These are phyloP conservation scores for Phytophthora capsici DNA, from an alignment of 352 stramenopile genomes.

Conservation along the genomic window DNA sequence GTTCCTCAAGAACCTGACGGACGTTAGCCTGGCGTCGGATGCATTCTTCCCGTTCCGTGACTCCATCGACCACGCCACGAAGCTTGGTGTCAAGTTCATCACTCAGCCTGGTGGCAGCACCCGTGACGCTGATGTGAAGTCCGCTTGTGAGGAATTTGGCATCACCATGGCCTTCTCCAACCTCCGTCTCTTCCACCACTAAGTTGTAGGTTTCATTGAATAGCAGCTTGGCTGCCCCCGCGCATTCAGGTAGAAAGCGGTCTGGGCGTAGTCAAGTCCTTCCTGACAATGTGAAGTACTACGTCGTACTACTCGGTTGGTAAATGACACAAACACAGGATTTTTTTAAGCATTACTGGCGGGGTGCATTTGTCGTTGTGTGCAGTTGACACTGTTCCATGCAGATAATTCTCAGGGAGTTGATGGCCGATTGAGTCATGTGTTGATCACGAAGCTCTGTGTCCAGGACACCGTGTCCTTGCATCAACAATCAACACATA, in stretches of 20 bases:
- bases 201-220: constrained; percentile 42
- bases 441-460: no score
- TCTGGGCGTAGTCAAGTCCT: constrained; percentile 10
- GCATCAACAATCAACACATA: no score
- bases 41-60: constrained; percentile 99
- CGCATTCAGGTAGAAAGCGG: constrained; percentile 12
- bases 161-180: constrained; percentile 99
- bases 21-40: constrained; percentile 97
- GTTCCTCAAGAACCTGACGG: constrained; percentile 91
- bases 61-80: constrained; percentile 97
- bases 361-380: no score
- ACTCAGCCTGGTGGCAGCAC: constrained; percentile 94
- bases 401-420: no score
- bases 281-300: no score
- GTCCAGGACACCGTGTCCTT: no score
- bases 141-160: constrained; percentile 97
- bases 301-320: constrained; percentile 12
- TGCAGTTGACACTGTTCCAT: no score
- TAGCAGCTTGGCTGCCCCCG: constrained; percentile 15
- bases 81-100: constrained; percentile 97
- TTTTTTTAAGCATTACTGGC: no score
- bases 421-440: no score
- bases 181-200: constrained; percentile 99
- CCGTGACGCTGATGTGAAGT: constrained; percentile 91
- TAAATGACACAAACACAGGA: constrained; percentile 1